Base-by-base conservation (phyloP, 1,284 basidiomycete species). In the Polyporus tsugae region DNA sequence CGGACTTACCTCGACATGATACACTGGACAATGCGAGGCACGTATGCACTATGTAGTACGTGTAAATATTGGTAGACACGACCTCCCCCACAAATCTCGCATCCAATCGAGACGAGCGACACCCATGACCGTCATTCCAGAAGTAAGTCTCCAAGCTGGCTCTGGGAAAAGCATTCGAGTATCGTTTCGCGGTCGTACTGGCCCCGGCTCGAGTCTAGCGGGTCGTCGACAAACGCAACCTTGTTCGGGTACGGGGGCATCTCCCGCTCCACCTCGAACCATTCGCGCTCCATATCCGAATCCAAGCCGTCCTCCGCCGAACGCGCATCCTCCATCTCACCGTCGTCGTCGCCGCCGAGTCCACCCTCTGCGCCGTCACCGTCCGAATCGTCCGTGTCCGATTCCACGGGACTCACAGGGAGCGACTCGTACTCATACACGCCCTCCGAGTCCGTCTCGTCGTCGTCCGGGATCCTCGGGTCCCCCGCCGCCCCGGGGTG, bases 191-290 rank as follows among this genome's bases (percentile, higher is more conserved):
- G 53, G 33, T 36, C 35, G 53, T 57, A 57, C 35, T 57, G 53
- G 1, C 53, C 53, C 13, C 53, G 53, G 33, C 53, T 57, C 53
- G 33, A 33, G 17, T 57, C 53, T 17, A 57, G 35, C 5, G 53
- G 17, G 19, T 57, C 53, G 35, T 57, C 53, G 33, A 57, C 53
- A 19, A 57, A 57, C 33, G 15, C 15, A 19, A 57, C 53, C 35
- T 57, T 57, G 15, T 57, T 33, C 17, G 53, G 53, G 17, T 57
- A 57, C 35, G 53, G 53, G 2, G 53, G 35, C 33, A 7, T 33
- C 53, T 35, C 53, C 29, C 35, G 53, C 53, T 57, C 53, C 13
- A 57, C 33, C 53, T 57, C 53, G 53, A 35, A 57, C 53, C 53
- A 57, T 17, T 57, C 53, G 33, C 33, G 53, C 13, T 33, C 33